Base-by-base conservation (phyloP, 495 filamentous ascomycete species). In the Podospora conica region DNA sequence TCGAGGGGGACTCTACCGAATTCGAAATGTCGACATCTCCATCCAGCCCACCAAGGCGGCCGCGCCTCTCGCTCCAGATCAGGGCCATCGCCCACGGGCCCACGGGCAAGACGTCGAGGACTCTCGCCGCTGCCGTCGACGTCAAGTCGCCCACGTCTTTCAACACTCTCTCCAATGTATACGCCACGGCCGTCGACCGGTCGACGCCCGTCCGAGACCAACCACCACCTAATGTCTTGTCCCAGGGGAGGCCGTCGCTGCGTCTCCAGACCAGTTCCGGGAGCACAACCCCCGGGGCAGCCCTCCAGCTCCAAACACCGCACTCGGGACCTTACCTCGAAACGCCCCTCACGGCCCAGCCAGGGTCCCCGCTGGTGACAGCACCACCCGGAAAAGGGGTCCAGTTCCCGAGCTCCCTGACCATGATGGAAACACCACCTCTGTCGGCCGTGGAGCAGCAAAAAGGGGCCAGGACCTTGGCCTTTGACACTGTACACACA, bases 41-140 rank as follows among this genome's bases (percentile, higher is more conserved):
- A 58, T 61, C 68, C 73, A 76, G 72, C 75, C 75, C 80, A 66
- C 82, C 79, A 24, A 87, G 85, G 75, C 82, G 88, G 75, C 92
- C 92, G 2, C 90, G 90, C 78, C 82, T 96, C 69, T 90, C 89
- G 62, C 85, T 96, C 40, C 90, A 96, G 79, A 96, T 92, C 59
- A 81, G 76, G 65, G 73, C 74, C 63, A 67, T 74, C 56, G 72
- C 73, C 33, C 68, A 70, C 58, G 73, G 69, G 25, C 57, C 75
- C 10, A 73, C 65, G 56, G 68, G 66, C 55, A 72, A 76, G 58
- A 71, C 76, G 8, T 68, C 75, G 58, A 77, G 75, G 60, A 68
- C 66, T 18, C 70, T 78, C 27, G 74, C 78, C 48, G 68, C 76
- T 18, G 71, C 73, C 57, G 74, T 87, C 2, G 82, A 89, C 53